A percentile compares a stretch with the other conserved stretches of the same genome.
Evolutionary conservation across 2,329 filamentous ascomycete genomes (phyloP).

Genomic region (Colletotrichum cordylinicola): DNA sequence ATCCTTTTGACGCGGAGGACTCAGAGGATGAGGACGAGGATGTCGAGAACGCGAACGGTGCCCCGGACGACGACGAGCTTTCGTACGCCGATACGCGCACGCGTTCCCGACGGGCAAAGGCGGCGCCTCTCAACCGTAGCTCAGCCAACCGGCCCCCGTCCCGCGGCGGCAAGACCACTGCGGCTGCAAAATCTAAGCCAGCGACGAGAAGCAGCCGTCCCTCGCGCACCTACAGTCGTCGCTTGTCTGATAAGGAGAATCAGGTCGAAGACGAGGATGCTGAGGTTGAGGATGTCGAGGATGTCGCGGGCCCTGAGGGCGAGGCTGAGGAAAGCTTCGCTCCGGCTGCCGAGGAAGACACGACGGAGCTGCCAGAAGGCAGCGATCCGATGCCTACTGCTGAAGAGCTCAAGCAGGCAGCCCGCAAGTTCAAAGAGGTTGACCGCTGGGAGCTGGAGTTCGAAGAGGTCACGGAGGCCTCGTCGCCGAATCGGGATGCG

Average conservation of each 20-base stretch:
- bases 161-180: constrained; percentile 27
- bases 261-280: constrained; percentile 38
- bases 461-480: constrained; percentile 65
- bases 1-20: constrained; percentile 36
- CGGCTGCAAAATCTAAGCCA: constrained; percentile 17
- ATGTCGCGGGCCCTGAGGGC: constrained; percentile 10
- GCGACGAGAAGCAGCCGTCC: constrained; percentile 26
- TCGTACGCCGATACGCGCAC: constrained; percentile 47
- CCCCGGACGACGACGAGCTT: constrained; percentile 62
- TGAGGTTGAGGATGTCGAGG: constrained; percentile 35
- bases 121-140: constrained; percentile 32
- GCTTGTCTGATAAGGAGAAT: constrained; percentile 66
- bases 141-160: constrained; percentile 26
- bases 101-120: constrained; percentile 38
- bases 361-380: constrained; percentile 33
- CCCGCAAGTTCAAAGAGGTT: constrained; percentile 71
- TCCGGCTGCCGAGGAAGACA: constrained; percentile 51
- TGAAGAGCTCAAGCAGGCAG: constrained; percentile 63
- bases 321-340: constrained; percentile 37
- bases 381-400: constrained; percentile 38
- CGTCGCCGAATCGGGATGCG: constrained; percentile 54
- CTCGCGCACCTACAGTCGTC: constrained; percentile 54
- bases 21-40: constrained; percentile 56
- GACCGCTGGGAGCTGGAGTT: constrained; percentile 73
- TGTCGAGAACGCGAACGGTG: constrained; percentile 52